Evolutionary conservation across 2,329 filamentous ascomycete species (phyloP).

Genomic region (Magnaporthiopsis rhizophila): DNA sequence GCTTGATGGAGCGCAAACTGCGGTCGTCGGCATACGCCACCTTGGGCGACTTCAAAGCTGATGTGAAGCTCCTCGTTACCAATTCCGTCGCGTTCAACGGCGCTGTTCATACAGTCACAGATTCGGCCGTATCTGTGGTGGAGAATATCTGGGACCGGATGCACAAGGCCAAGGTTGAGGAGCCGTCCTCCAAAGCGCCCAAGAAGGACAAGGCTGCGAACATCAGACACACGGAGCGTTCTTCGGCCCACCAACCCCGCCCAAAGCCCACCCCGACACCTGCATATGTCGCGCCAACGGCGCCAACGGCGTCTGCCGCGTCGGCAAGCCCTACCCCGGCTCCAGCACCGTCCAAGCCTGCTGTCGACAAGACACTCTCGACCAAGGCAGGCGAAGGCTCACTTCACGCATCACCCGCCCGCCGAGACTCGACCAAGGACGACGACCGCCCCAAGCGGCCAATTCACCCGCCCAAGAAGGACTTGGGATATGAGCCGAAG

Average conservation of each 20-base stretch:
- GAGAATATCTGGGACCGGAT: slow-evolving; percentile 43
- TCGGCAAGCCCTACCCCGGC: slow-evolving; percentile 28
- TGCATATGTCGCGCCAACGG: not conserved
- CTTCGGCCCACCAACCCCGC: slow-evolving; percentile 27
- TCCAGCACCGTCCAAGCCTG: slow-evolving; percentile 14
- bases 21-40: slow-evolving; percentile 60
- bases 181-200: slow-evolving; percentile 49
- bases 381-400: slow-evolving; percentile 25
- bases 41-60: slow-evolving; percentile 64
- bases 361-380: slow-evolving; percentile 25
- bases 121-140: slow-evolving; percentile 45
- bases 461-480: slow-evolving; percentile 83
- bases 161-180: slow-evolving; percentile 35
- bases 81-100: slow-evolving; percentile 85
- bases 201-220: slow-evolving; percentile 50
- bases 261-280: slow-evolving; percentile 23
- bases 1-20: slow-evolving; percentile 72
- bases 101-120: slow-evolving; percentile 62
- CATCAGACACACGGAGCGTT: slow-evolving; percentile 36
- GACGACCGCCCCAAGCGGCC: slow-evolving; percentile 84
- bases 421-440: slow-evolving; percentile 67
- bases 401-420: slow-evolving; percentile 65
- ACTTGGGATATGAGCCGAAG: slow-evolving; percentile 76
- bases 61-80: slow-evolving; percentile 68
- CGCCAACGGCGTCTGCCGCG: slow-evolving; percentile 15